Evolutionary conservation across 225 moss, liverwort and hornwort species (phyloP), one percentile per base, ranked within the genome.

Genomic region (Pseudoscleropodium purum): DNA sequence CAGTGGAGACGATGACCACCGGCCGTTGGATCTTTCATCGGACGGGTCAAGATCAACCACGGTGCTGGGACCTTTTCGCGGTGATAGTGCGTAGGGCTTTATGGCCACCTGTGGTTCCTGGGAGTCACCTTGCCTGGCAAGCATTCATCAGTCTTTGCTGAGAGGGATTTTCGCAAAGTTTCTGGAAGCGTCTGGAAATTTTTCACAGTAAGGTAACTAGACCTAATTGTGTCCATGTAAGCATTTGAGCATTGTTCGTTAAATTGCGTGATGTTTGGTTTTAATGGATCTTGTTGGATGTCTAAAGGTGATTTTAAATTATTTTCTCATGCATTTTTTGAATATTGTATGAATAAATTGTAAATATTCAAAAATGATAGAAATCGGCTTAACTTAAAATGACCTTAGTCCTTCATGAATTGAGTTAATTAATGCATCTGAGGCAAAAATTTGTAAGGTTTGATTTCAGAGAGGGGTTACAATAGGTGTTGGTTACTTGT

Each of bases 1-100:
- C 75, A 56, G 47, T 54, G 86, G 34, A 84, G 69, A 84, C 56
- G 90, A 87, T 64, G 90, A 62, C 29, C 45, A 2, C 49, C 10
- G 7, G 2, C 47, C 90, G 84, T 90, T 47, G 51, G 90, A 93
- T 90, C 20, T 25, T 1, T 17, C 73, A 93, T 93, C 93, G 88
- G 37, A 75, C 70, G 88, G 79, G 2, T 4, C 3, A 5, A 5
- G 6, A 67, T 11, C 57, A 37, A 68, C 86, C 91, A 91, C 93
- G 90, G 9, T 0, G 30, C 20, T 25, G 7, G 17, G 15, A 6
- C 2, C 4, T 64, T 75, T 49, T n/a, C 72, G 83, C 86, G 72
- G 86, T 16, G 2, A 27, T n/a, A 36, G 89, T 25, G 70, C 20
- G 5, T 13, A 15, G 69, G 43, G 62, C 89, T 90, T 81, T 81